Base-by-base conservation (phyloP, 306 rosid genomes). In the Quercus dentata region DNA sequence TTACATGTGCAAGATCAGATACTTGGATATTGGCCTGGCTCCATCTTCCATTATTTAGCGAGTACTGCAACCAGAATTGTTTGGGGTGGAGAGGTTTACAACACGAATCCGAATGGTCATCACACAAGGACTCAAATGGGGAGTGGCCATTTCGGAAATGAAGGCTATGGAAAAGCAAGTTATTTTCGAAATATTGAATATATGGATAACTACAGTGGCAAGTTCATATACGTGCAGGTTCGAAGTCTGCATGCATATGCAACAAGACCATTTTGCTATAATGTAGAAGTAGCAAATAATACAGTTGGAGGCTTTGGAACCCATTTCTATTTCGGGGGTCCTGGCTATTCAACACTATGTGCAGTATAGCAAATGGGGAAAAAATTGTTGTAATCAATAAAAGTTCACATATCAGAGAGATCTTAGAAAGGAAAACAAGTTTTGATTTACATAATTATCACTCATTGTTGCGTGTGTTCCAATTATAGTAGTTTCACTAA, bases 81-180 rank as follows among this genome's bases (percentile, higher is more conserved):
- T 5, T 78, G 68, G 67, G 86, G 83, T 17, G 80, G 86, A 1
- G 86, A 83, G 80, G 52, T 83, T 15, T 14, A 21, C 15, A 74
- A 74, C 54, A 2, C 54, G 10, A 5, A 38, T 2, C 1, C 1
- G 5, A 69, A 4, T 2, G 76, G 77, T 14, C 80, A 1, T 51
- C 86, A 83, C 69, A 69, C 86, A 2, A 3, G 17, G 1, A 83
- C 86, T 59, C 77, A 83, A 6, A 83, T 83, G 86, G 86, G 86
- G 33, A 78, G 86, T n/a, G 69, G 82, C 21, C 83, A 73, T 31
- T 83, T 83, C 51, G 77, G 83, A 0, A 6, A 3, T 5, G 83
- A 83, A 69, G 80, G 79, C 0, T 68, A 11, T 19, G 72, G 75
- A 11, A 83, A 11, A 74, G 83, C 83, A 30, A 68, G 80, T 28